phyloP scores from a whole-genome alignment of 495 filamentous ascomycete species.

The Pseudotulostoma volvatum region DNA sequence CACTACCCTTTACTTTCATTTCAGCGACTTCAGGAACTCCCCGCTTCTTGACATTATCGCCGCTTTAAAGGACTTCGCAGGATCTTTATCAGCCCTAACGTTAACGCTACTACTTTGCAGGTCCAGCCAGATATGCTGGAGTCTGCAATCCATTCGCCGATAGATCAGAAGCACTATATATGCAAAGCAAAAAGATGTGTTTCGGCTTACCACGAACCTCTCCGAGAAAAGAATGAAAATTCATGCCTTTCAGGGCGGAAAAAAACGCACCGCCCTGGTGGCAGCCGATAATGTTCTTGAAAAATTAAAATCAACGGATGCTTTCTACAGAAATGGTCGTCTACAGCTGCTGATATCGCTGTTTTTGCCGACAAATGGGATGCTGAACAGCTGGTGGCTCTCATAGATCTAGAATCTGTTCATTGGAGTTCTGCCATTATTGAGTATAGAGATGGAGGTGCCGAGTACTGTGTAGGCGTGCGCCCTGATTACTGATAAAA shows the following conservation, averaged over 20 bases:
- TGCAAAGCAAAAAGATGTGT: constrained; percentile 12
- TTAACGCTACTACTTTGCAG: constrained; percentile 7
- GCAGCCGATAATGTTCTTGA: constrained; percentile 23
- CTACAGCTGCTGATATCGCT: constrained; percentile 13
- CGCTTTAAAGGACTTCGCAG: constrained; percentile 9
- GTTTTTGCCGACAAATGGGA: constrained; percentile 16
- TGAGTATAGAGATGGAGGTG: no score
- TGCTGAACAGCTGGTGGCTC: no score
- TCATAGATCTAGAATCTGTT: no score
- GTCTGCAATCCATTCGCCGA: constrained; percentile 17
- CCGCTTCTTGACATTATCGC: constrained; percentile 9
- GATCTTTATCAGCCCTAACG: constrained; percentile 1
- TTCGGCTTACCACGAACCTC: constrained; percentile 16
- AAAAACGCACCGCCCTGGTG: constrained; percentile 19
- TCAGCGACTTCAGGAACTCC: no score
- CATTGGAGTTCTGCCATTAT: no score
- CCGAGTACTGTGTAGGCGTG: no score
- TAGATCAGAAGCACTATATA: constrained; percentile 19
- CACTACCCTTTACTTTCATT: no score
- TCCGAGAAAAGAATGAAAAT: no score
- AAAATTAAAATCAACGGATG: constrained; percentile 21
- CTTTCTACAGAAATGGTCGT: constrained; percentile 9
- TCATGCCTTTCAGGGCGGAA: constrained; percentile 20
- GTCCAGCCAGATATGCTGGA: constrained; percentile 11
- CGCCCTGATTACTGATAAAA: no score